Evolutionary conservation across 352 stramenopile genomes (phyloP), one percentile per base, ranked within the genome.

Genomic region (Phytophthora hybrid): DNA sequence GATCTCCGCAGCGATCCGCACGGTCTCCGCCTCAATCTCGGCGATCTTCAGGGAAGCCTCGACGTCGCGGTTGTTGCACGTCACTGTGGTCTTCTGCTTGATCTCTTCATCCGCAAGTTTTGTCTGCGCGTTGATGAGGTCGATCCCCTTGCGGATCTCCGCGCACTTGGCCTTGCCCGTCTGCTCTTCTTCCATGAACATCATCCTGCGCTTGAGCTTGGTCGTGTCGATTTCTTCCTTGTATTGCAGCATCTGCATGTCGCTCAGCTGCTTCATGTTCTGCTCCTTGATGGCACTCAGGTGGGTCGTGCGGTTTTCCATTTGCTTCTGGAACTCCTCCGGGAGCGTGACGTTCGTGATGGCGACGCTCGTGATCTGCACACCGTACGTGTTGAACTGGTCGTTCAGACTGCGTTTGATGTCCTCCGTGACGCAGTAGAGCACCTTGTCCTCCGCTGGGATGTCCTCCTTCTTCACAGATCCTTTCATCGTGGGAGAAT

Each of bases 301-400:
- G 37, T 92, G 78, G 47, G 89, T 84, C 59, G 88, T 93, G 59
- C 86, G 89, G 55, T 83, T 82, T 39, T 85, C 70, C 86, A 93
- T 93, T 62, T 93, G 88, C 60, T 78, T 67, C 58, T 88, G 77
- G 63, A 96, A 93, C 18, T 78, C 76, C 18, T 66, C 8, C 0
- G 87, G 86, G 29, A 94, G 74, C 14, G 72, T 78, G 9, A 96
- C 89, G 71, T 96, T 88, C 37, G 82, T 93, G 71, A 96, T 93
- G 1, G 88, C 80, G 3, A 96, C 85, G 52, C 81, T 85, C 4
- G 81, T 85, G 69, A 95, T 94, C 62, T 91, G 74, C 31, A 94
- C 84, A 11, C 88, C 89, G 66, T 93, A 92, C 19, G 72, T 73
- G 69, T 92, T 87, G 68, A 96, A 94, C 69, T 95, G 86, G 49